Evolutionary conservation across 2,329 filamentous ascomycete genomes (phyloP).

Genomic region (Metarhizium brunneum): DNA sequence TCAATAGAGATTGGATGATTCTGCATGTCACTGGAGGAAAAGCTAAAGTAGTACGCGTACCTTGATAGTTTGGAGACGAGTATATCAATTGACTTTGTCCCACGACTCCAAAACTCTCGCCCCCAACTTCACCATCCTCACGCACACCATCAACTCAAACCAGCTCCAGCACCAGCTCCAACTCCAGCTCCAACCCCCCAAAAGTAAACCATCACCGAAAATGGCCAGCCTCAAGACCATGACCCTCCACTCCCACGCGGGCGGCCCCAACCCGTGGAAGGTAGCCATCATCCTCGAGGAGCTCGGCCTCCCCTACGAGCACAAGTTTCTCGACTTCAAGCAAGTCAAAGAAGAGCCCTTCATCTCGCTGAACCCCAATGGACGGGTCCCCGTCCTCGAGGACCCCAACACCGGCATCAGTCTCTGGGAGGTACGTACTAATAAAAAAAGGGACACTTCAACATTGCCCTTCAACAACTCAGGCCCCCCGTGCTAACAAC

Average conservation of each 20-base stretch:
- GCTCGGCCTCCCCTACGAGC: constrained; percentile 13
- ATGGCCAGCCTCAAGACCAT: constrained; percentile 4
- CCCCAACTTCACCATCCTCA: too few relatives aligned
- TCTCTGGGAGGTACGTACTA: constrained; percentile 11
- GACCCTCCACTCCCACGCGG: constrained; percentile 1
- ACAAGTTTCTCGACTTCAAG: constrained; percentile 9
- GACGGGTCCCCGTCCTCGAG: constrained; percentile 11
- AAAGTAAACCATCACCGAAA: background rate
- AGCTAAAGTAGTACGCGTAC: too few relatives aligned
- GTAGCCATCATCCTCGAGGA: constrained; percentile 16
- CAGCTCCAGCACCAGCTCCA: too few relatives aligned
- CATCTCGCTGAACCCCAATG: constrained; percentile 14
- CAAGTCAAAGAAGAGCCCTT: constrained; percentile 15
- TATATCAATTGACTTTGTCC: too few relatives aligned
- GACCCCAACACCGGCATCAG: constrained; percentile 14
- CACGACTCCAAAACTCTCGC: too few relatives aligned
- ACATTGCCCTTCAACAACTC: background rate
- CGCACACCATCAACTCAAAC: too few relatives aligned
- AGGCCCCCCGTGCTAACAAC: background rate
- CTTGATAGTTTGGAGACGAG: too few relatives aligned
- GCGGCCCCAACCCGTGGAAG: constrained; percentile 11
- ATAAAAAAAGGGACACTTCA: background rate
- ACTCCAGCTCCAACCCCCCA: too few relatives aligned
- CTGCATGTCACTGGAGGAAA: too few relatives aligned
- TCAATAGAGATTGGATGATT: too few relatives aligned